Percentiles rank a stretch among this genome's conserved stretches.
phyloP scores from a whole-genome alignment of 2,329 filamentous ascomycete genomes.

The Colletotrichum sp. region DNA sequence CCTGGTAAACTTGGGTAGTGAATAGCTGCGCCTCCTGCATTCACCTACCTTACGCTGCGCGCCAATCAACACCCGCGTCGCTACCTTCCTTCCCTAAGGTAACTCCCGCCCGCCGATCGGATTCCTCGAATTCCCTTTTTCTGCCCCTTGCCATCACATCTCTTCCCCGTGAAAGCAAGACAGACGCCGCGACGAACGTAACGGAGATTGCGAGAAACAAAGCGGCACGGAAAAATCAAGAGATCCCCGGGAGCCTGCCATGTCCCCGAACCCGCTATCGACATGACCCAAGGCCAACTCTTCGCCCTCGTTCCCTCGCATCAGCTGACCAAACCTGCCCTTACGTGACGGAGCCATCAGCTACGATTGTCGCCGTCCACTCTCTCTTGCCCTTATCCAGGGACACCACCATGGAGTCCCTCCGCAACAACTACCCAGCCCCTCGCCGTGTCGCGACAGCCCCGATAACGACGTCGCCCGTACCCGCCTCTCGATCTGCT shows the following conservation, averaged over 20 bases:
- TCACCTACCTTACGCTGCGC: neutral
- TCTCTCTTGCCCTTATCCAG: neutral
- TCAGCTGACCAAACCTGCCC: neutral
- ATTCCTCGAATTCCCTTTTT: slow-evolving; percentile 4
- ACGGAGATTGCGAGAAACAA: neutral
- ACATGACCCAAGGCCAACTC: slow-evolving; percentile 11
- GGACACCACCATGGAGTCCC: slow-evolving; percentile 18
- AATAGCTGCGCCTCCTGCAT: neutral
- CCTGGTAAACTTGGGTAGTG: no score
- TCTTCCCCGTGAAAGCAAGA: neutral
- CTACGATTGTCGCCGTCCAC: neutral
- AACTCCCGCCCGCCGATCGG: slow-evolving; percentile 1
- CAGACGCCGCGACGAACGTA: slow-evolving; percentile 6
- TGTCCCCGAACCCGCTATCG: slow-evolving; percentile 1
- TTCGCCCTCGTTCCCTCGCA: neutral
- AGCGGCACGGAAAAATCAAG: neutral
- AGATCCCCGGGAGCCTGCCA: neutral
- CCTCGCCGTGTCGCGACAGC: slow-evolving; percentile 44
- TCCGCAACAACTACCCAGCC: slow-evolving; percentile 27
- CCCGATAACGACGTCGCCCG: slow-evolving; percentile 31
- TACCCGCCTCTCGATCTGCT: slow-evolving; percentile 26
- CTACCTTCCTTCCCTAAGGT: neutral
- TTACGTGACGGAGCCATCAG: slow-evolving; percentile 2
- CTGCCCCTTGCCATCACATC: neutral
- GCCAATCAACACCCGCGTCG: neutral